Conservation (phyloP, 169 alveolate genomes). For the Plasmodium sp. region DNA sequence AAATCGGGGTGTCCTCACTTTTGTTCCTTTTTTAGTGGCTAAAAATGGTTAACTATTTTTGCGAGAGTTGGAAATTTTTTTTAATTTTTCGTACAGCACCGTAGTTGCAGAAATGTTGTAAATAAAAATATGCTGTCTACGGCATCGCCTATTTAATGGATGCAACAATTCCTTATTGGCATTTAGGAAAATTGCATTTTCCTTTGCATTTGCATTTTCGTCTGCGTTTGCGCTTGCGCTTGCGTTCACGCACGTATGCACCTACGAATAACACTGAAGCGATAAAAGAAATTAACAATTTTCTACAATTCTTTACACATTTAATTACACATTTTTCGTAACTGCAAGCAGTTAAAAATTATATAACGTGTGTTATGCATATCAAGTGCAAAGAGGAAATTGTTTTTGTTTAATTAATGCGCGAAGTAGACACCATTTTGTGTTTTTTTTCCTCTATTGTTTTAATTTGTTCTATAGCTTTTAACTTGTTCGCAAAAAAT, state of each 20-base stretch:
- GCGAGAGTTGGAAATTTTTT: not conserved
- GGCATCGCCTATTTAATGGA: not conserved
- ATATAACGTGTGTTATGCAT: constrained; percentile 22
- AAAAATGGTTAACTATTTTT: not conserved
- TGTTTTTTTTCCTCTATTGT: constrained; percentile 3
- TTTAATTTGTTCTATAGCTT: not conserved
- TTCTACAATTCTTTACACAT: not conserved
- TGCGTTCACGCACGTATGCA: not conserved
- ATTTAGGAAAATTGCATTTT: not conserved
- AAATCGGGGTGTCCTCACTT: not conserved
- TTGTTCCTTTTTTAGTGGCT: not conserved
- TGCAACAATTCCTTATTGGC: not conserved
- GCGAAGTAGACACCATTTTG: constrained; percentile 4
- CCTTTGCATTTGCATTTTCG: no score
- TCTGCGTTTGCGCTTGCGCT: not conserved
- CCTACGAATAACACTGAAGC: not conserved
- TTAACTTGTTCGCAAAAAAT: not conserved
- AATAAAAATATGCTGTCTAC: not conserved
- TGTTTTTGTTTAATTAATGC: not conserved
- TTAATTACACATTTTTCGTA: not conserved
- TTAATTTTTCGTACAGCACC: constrained; percentile 16
- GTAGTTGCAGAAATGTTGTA: constrained; percentile 15
- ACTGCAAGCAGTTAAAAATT: not conserved
- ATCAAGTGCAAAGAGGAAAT: constrained; percentile 22
- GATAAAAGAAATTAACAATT: not conserved